Evolutionary conservation across 148 eudicot genomes (phyloP), one percentile per base, ranked within the genome.

Genomic region (Heliamphora exappendiculata): DNA sequence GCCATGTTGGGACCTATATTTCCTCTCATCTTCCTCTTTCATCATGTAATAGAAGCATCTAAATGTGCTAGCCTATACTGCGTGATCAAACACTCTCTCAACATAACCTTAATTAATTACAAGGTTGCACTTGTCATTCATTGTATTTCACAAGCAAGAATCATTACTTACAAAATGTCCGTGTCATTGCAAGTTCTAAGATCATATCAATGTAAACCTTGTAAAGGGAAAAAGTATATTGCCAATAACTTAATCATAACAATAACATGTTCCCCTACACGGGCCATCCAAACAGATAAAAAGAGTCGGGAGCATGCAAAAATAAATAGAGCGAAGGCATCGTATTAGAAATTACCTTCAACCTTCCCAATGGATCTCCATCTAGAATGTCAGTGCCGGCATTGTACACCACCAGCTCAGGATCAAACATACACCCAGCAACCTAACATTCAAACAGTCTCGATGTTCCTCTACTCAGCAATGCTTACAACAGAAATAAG

Each of bases 321-420:
- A 29, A 12, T 20, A 31, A 33, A 16, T 31, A 12, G 41, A 14
- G 69, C 31, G 50, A 45, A 17, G 24, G 22, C 42, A 45, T 33
- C 24, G 24, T 26, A 16, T 20, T 59, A 2, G 20, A 53, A 37
- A 73, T 70, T 84, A 94, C 97, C 97, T 78, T 90, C 78, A 94
- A 75, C 80, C 81, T 71, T 76, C 98, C 98, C 83, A 94, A 50
- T 45, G 98, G 97, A 86, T 94, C 98, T 70, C 94, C 96, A 73
- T 90, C 97, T 76, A 94, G 81, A 79, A 92, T 89, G 82, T 94
- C 97, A n/a, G 98, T 94, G 66, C 98, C 98, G 83, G 96, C 98
- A 82, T 94, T 94, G 80, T 94, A 94, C 9, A 94, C 81, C 75
- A 94, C 86, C 84, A 94, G 81, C 71, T 92, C 94, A 57, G 98